Evolutionary conservation across 768 basidiomycete genomes (phyloP).

Genomic region (Fomitopsis pulvina): DNA sequence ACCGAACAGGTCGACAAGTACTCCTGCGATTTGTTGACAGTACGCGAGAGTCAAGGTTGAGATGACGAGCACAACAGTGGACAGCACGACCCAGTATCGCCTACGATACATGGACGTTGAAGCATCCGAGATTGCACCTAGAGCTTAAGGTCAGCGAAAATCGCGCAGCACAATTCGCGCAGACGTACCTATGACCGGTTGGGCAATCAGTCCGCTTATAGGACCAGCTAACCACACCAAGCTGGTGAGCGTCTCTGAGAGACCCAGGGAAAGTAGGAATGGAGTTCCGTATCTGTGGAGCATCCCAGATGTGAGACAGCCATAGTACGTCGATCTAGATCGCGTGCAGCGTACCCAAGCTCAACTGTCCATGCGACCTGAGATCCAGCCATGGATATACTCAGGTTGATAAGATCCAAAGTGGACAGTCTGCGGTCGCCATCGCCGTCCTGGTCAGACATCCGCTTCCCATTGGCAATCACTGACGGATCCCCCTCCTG

Average conservation of each 20-base stretch:
- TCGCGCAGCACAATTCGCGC: not conserved
- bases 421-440: slow-evolving; percentile 25
- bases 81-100: slow-evolving; percentile 89
- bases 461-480: slow-evolving; percentile 8
- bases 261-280: slow-evolving; percentile 71
- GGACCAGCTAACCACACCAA: slow-evolving; percentile 96
- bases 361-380: slow-evolving; percentile 97
- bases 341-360: slow-evolving; percentile 59
- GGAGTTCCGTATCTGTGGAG: slow-evolving; percentile 84
- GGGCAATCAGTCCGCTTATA: slow-evolving; percentile 90
- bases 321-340: not conserved
- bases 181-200: slow-evolving; percentile 87
- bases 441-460: slow-evolving; percentile 22
- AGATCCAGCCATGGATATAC: slow-evolving; percentile 90
- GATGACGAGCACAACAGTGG: slow-evolving; percentile 72
- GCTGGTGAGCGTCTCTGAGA: slow-evolving; percentile 86
- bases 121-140: slow-evolving; percentile 93
- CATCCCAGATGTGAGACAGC: not conserved
- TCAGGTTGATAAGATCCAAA: slow-evolving; percentile 60
- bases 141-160: not conserved
- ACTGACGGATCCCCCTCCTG: not conserved
- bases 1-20: slow-evolving; percentile 72
- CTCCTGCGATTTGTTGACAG: slow-evolving; percentile 62
- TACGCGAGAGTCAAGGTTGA: slow-evolving; percentile 81
- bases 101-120: slow-evolving; percentile 87